These are phyloP conservation scores for Hysterium pulicare DNA, from an alignment of 2,329 filamentous ascomycete genomes.

Conservation along the genomic window DNA sequence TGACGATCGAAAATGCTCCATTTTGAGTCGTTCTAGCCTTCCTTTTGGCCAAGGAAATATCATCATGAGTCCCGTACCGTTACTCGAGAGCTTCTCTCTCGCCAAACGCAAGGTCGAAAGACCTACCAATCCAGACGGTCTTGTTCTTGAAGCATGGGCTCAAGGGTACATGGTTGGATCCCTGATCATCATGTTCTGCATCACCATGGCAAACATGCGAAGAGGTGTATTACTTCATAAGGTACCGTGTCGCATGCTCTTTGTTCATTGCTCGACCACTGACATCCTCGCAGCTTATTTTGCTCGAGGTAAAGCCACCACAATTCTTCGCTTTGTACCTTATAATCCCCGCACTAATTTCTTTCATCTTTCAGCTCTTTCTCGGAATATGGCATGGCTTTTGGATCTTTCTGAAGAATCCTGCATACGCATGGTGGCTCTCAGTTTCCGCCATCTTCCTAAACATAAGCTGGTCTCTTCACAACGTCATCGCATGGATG, in stretches of 20 bases:
- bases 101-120: constrained; percentile 17
- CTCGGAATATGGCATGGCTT: constrained; percentile 57
- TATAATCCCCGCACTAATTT: not conserved
- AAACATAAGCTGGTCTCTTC: constrained; percentile 61
- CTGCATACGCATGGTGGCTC: constrained; percentile 62
- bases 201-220: constrained; percentile 50
- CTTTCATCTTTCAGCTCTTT: constrained; percentile 44
- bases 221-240: constrained; percentile 48
- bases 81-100: not conserved
- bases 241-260: constrained; percentile 15
- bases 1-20: too few relatives aligned
- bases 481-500: constrained; percentile 67
- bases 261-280: constrained; percentile 8
- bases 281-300: constrained; percentile 35
- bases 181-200: constrained; percentile 47
- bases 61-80: constrained; percentile 1
- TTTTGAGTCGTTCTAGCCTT: too few relatives aligned
- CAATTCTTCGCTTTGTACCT: not conserved
- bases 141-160: constrained; percentile 40
- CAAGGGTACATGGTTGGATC: constrained; percentile 41
- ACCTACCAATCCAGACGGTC: constrained; percentile 28
- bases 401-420: constrained; percentile 56
- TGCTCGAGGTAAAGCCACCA: constrained; percentile 40
- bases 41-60: too few relatives aligned
- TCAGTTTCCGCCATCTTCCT: constrained; percentile 59